Base-by-base conservation (phyloP, 176 grass and related monocot species). In the Cenchrus americanus region DNA sequence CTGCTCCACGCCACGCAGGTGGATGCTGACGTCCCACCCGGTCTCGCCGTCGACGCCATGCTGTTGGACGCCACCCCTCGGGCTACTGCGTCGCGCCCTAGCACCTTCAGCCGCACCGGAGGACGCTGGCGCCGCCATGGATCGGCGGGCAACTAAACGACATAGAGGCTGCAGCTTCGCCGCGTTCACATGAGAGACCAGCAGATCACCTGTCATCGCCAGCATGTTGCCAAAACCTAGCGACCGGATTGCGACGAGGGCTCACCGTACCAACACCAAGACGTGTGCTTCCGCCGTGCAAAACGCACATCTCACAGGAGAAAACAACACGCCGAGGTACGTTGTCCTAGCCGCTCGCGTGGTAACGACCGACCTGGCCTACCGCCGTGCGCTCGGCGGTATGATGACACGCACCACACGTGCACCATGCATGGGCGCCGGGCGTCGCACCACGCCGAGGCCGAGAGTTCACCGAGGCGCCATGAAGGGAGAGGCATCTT, bases 111-210 rank as follows among this genome's bases (percentile, higher is more conserved):
- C n/a, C n/a, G n/a, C n/a, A n/a, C n/a, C n/a, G n/a, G n/a, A n/a
- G n/a, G n/a, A n/a, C n/a, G n/a, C n/a, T n/a, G n/a, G n/a, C n/a
- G n/a, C n/a, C n/a, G n/a, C n/a, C n/a, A n/a, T n/a, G n/a, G n/a
- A n/a, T n/a, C n/a, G n/a, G n/a, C n/a, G n/a, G n/a, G n/a, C n/a
- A n/a, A n/a, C n/a, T 60, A 90, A 78, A 86, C 88, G 83, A 90
- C 88, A 86, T 23, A 24, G 30, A 81, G 70, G 58, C 53, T 85
- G 77, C 62, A 46, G 37, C 53, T 77, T 47, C 65, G 48, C 53
- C 55, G 72, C 42, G 58, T 66, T 86, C 83, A 86, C 88, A 73
- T 78, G 88, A 72, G 65, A 0, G 0, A 52, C n/a, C 67, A 19
- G 34, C 67, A 21, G 22, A 46, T 15, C 76, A 9, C 24, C 37